A percentile compares a stretch with the other conserved stretches of the same genome.
These are phyloP conservation scores for Aspergillus arachidicola DNA, from an alignment of 2,329 filamentous ascomycete genomes.

Conservation along the genomic window DNA sequence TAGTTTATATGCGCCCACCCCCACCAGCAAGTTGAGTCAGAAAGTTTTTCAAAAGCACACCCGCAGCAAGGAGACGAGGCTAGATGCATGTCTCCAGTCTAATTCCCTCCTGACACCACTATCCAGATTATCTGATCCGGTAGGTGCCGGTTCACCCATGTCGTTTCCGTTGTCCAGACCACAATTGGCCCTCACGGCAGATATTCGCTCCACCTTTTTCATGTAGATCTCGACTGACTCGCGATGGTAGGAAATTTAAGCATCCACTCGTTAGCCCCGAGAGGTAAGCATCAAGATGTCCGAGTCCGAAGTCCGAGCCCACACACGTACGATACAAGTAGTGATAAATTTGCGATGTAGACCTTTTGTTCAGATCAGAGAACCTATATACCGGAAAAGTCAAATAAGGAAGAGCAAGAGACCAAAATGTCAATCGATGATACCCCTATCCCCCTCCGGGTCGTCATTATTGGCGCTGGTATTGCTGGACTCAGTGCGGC, in stretches of 20 bases:
- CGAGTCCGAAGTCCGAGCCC: conserved; percentile 7
- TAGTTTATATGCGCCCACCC: too few species aligned
- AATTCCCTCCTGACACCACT: neutral
- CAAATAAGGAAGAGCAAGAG: neutral
- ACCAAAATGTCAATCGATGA: neutral
- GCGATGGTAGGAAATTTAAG: neutral
- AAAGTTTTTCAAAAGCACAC: neutral
- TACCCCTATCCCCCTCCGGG: conserved; percentile 14
- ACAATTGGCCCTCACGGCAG: neutral
- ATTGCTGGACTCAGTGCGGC: conserved; percentile 38
- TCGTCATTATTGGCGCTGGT: conserved; percentile 36
- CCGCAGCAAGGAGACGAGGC: neutral
- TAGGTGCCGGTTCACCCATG: neutral
- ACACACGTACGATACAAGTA: neutral
- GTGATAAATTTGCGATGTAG: neutral
- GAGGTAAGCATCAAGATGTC: neutral
- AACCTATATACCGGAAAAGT: neutral
- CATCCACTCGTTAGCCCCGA: neutral
- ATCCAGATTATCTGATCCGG: too few species aligned
- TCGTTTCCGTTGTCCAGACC: neutral
- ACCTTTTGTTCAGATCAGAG: neutral
- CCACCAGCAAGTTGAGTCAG: too few species aligned
- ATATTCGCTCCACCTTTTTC: neutral
- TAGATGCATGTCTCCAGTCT: neutral
- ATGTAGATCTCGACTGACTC: neutral